Conservation (phyloP, 192 early-diverging fungal species). For the Coemansia sp. region DNA sequence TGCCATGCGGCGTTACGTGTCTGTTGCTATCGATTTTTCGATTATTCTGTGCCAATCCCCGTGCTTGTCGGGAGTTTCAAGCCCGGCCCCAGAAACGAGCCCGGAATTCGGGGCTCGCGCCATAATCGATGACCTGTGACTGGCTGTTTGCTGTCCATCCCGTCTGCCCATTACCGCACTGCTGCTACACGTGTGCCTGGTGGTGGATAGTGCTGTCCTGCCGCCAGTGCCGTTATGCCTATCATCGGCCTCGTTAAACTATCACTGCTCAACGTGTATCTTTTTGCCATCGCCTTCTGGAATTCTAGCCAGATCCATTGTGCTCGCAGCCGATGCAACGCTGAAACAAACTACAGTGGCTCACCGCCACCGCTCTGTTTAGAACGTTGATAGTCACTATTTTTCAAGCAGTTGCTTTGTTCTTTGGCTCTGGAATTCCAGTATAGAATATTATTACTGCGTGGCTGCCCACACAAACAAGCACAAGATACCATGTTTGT, state of each 20-base stretch:
- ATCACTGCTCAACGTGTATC: background rate
- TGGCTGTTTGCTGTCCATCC: slow-evolving; percentile 3
- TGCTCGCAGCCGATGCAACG: background rate
- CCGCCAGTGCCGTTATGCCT: background rate
- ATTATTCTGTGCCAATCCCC: slow-evolving; percentile 11
- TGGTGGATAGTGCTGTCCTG: background rate
- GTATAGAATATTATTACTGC: slow-evolving; percentile 17
- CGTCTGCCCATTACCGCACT: background rate
- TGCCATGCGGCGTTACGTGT: background rate
- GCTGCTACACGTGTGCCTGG: slow-evolving; percentile 7
- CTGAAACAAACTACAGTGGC: slow-evolving; percentile 4
- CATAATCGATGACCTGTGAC: slow-evolving; percentile 9
- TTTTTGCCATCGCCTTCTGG: slow-evolving; percentile 6
- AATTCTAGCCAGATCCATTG: slow-evolving; percentile 1
- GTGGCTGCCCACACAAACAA: slow-evolving; percentile 3
- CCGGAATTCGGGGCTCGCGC: slow-evolving; percentile 5
- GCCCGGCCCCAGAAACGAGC: background rate
- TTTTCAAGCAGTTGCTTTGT: background rate
- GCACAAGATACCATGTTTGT: background rate
- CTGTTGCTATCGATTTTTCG: slow-evolving; percentile 8
- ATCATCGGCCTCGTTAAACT: background rate
- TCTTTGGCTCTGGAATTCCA: slow-evolving; percentile 11
- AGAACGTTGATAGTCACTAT: slow-evolving; percentile 1
- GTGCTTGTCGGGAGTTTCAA: background rate
- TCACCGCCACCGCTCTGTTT: slow-evolving; percentile 1